These are phyloP conservation scores for Spirogloea muscicola DNA, from an alignment of 139 green algal species.

Conservation along the genomic window DNA sequence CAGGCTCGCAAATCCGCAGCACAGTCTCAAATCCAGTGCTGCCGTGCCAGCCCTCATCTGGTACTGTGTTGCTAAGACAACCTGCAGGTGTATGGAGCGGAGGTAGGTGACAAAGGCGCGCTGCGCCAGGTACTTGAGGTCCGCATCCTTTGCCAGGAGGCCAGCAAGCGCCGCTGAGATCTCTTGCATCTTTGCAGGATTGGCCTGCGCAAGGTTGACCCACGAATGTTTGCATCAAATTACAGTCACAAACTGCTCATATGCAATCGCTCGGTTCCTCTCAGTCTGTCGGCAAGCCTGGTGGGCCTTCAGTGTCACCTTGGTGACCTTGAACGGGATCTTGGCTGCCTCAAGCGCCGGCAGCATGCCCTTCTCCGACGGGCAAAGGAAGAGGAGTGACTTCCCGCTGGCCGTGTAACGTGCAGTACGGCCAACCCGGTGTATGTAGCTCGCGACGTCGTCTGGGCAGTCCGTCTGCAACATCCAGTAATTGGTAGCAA, in stretches of 20 bases:
- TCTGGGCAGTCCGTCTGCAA: constrained; percentile 87
- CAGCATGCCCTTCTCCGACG: constrained; percentile 40
- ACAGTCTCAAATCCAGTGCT: not conserved
- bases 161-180: constrained; percentile 58
- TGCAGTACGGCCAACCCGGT: constrained; percentile 82
- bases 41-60: constrained; percentile 15
- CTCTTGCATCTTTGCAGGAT: constrained; percentile 71
- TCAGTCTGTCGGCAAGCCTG: too few species aligned
- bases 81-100: constrained; percentile 79
- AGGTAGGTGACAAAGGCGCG: constrained; percentile 80
- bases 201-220: constrained; percentile 45
- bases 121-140: constrained; percentile 87
- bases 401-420: constrained; percentile 65
- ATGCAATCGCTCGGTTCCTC: too few species aligned
- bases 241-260: too few species aligned
- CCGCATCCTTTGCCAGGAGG: constrained; percentile 52
- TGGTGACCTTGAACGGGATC: constrained; percentile 73
- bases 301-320: too few species aligned
- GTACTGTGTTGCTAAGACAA: too few species aligned
- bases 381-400: constrained; percentile 49
- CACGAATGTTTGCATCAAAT: too few species aligned
- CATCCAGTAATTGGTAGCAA: too few species aligned
- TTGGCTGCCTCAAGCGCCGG: constrained; percentile 67
- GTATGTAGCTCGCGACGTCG: constrained; percentile 89
- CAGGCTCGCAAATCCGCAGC: not conserved